phyloP scores from a whole-genome alignment of 805 yeast species.

The Starmera quercuum region DNA sequence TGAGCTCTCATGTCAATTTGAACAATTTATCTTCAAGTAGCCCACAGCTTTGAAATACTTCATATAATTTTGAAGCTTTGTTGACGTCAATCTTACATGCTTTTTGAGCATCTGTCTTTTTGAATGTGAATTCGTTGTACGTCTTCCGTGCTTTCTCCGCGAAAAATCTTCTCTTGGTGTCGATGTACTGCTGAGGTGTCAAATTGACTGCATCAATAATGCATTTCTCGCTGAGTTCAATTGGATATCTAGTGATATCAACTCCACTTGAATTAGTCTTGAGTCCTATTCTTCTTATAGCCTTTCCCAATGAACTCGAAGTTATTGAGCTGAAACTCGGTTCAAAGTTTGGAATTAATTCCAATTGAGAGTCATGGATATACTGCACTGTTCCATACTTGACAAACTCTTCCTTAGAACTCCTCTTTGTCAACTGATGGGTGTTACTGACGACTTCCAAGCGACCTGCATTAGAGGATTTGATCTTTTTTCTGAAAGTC shows the following conservation, averaged over 20 bases:
- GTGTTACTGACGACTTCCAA: no score
- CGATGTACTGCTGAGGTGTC: conserved; percentile 24
- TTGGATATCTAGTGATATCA: no score
- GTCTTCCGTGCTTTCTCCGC: conserved; percentile 79
- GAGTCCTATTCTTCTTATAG: no score
- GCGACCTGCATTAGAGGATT: no score
- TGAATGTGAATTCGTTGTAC: conserved; percentile 66
- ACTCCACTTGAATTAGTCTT: no score
- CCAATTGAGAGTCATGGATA: conserved; percentile 11
- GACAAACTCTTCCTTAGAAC: conserved; percentile 5
- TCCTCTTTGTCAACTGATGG: neutral
- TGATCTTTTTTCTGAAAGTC: no score
- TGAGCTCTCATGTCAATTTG: no score
- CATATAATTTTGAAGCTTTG: conserved; percentile 86
- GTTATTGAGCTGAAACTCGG: conserved; percentile 10
- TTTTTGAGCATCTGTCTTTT: conserved; percentile 97
- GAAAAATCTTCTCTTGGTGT: conserved; percentile 77
- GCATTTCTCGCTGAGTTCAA: no score
- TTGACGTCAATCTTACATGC: conserved; percentile 96
- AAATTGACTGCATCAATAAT: conserved; percentile 12
- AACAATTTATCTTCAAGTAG: conserved; percentile 77
- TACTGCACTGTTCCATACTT: conserved; percentile 9
- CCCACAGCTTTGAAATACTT: conserved; percentile 86
- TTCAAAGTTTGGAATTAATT: conserved; percentile 11
- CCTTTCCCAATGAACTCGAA: conserved; percentile 3